A percentile compares a stretch with the other conserved stretches of the same genome.
Evolutionary conservation across 768 basidiomycete genomes (phyloP).

Genomic region (Leccinum broughii): DNA sequence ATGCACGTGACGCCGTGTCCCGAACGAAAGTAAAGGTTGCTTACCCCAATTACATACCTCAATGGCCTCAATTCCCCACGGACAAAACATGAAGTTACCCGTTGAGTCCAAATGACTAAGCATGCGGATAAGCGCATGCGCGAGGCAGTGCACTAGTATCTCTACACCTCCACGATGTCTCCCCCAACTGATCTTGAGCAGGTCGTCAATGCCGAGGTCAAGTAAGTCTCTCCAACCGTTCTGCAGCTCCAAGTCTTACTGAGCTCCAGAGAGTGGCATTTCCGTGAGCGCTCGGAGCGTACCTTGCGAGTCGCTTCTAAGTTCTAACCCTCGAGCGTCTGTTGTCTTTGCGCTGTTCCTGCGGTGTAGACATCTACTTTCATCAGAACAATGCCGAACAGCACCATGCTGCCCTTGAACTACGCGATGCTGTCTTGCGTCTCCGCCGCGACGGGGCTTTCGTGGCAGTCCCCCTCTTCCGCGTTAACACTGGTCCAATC

Average conservation of each 20-base stretch:
- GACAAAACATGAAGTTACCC: no score
- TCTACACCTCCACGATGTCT: constrained; percentile 9
- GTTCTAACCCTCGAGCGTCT: background rate
- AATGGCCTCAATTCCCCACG: no score
- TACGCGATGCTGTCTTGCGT: constrained; percentile 70
- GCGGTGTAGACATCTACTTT: constrained; percentile 70
- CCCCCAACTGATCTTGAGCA: constrained; percentile 54
- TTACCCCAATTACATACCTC: no score
- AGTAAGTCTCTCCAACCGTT: constrained; percentile 40
- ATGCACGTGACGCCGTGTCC: no score
- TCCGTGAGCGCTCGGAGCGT: constrained; percentile 48
- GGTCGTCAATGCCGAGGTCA: constrained; percentile 62
- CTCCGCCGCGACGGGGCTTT: constrained; percentile 76
- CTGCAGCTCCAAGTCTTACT: background rate
- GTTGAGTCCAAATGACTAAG: no score
- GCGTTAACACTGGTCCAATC: constrained; percentile 66
- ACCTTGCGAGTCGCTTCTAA: background rate
- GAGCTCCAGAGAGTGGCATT: constrained; percentile 69
- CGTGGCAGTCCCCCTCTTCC: constrained; percentile 72
- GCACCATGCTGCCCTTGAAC: constrained; percentile 61
- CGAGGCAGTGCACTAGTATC: no score
- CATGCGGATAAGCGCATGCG: no score
- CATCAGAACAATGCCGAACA: constrained; percentile 64
- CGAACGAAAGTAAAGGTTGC: no score
- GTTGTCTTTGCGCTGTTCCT: background rate